Conservation (phyloP, 805 yeast genomes). For the Cyberlindnera maritima region DNA sequence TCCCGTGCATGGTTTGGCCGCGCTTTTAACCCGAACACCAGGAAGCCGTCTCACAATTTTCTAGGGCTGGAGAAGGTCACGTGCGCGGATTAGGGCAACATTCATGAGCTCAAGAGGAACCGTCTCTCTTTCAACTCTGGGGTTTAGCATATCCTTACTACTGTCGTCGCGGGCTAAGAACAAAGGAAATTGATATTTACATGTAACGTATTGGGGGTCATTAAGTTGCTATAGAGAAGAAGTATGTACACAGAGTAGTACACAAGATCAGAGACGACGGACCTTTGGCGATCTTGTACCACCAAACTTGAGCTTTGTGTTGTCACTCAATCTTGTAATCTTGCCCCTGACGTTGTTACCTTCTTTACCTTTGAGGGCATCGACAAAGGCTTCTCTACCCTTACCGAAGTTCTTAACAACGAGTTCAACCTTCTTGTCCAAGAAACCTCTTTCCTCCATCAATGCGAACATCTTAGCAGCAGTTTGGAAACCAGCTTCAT, state of each 20-base stretch:
- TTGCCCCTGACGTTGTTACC: slow-evolving; percentile 67
- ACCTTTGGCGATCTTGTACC: slow-evolving; percentile 83
- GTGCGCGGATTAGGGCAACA: slow-evolving; percentile 11
- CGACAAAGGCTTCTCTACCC: slow-evolving; percentile 83
- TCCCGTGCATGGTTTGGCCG: too few species aligned
- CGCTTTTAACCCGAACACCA: slow-evolving; percentile 16
- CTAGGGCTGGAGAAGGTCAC: slow-evolving; percentile 16
- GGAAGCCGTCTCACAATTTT: too few species aligned
- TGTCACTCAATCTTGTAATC: slow-evolving; percentile 70
- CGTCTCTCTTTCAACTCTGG: too few species aligned
- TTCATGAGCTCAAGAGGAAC: background rate
- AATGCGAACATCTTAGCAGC: slow-evolving; percentile 66
- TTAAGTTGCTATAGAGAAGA: slow-evolving; percentile 4
- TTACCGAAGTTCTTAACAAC: slow-evolving; percentile 81
- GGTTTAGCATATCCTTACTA: background rate
- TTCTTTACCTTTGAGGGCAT: slow-evolving; percentile 86
- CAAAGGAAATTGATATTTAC: slow-evolving; percentile 6
- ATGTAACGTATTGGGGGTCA: slow-evolving; percentile 5
- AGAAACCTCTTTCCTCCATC: slow-evolving; percentile 59
- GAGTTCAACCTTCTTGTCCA: slow-evolving; percentile 67
- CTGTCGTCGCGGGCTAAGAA: background rate
- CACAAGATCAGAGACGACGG: slow-evolving; percentile 57
- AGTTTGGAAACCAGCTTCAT: slow-evolving; percentile 90
- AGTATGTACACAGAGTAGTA: slow-evolving; percentile 7
- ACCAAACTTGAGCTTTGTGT: slow-evolving; percentile 85